phyloP scores from a whole-genome alignment of 129 eudicot species.

The Arctium lappa region DNA sequence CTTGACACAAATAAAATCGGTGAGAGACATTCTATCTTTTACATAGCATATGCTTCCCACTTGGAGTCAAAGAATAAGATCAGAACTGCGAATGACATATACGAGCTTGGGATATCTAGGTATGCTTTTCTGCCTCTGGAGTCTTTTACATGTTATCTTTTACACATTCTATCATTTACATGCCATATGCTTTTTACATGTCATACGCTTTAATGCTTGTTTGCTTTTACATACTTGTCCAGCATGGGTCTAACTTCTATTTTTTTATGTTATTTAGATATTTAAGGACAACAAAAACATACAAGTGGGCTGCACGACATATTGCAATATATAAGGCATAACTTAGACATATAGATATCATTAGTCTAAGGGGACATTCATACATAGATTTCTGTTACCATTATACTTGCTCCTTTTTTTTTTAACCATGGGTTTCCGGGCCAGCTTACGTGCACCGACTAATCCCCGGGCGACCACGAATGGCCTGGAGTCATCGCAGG shows the following conservation, averaged over 20 bases:
- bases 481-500: too few relatives aligned
- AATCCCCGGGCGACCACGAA: too few relatives aligned
- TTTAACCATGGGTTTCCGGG: too few relatives aligned
- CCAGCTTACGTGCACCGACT: too few relatives aligned
- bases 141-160: background rate
- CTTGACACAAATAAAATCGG: constrained; percentile 77
- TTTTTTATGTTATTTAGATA: background rate
- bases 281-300: background rate
- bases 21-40: constrained; percentile 65
- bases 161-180: background rate
- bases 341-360: background rate
- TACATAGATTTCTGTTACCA: background rate
- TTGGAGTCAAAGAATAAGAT: constrained; percentile 78
- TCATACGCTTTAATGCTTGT: background rate
- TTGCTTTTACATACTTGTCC: background rate
- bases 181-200: background rate
- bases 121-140: constrained; percentile 27
- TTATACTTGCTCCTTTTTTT: background rate
- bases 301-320: background rate
- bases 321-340: background rate
- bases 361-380: background rate
- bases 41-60: constrained; percentile 72
- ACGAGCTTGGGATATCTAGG: constrained; percentile 72
- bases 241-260: too few relatives aligned
- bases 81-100: constrained; percentile 72